Base-by-base conservation (phyloP, 164 flowering plant species). In the Nymphaea colorata region DNA sequence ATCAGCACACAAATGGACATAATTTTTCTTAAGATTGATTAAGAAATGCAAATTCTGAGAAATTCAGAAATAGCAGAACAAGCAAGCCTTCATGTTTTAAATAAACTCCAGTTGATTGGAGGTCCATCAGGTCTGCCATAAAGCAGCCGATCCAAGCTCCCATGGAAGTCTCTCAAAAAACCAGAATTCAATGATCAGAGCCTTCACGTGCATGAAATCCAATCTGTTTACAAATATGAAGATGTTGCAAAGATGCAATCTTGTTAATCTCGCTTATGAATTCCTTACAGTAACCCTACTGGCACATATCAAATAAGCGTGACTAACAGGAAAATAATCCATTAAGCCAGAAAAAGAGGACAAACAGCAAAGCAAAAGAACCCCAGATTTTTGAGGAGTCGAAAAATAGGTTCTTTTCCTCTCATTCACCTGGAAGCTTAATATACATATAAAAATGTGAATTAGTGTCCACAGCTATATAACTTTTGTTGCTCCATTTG, bases 191-290 rank as follows among this genome's bases (percentile, higher is more conserved):
- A 25, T 79, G 84, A 3, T 87, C 99, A 45, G 93, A 87, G 16
- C 92, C 91, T 42, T 94, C 99, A 3, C 88, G 96, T 62, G 96
- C 96, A 83, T 91, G 91, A 69, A 72, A 91, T 62, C 99, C 99
- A 69, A 91, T 79, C 84, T 91, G 73, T 75, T 88, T 91, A 73
- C 97, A 91, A n/a, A 94, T 82, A 70, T 83, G 85, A 17, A 93
- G 96, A 76, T 94, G 96, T 75, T 87, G 97, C 82, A 94, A 70
- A 4, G 92, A 81, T 42, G 93, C 90, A 66, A 94, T 82, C 4
- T 84, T 87, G 76, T 83, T 87, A 6, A 82, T 83, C 80, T 90
- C 95, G 66, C 68, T 82, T 45, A 87, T 70, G 63, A 94, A 94
- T 68, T 94, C 99, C 75, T 84, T 69, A 77, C 6, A 70, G 65